A percentile compares a stretch with the other conserved stretches of the same genome.
These are phyloP conservation scores for Lepidium didymum DNA, from an alignment of 345 rosid species.

Conservation along the genomic window DNA sequence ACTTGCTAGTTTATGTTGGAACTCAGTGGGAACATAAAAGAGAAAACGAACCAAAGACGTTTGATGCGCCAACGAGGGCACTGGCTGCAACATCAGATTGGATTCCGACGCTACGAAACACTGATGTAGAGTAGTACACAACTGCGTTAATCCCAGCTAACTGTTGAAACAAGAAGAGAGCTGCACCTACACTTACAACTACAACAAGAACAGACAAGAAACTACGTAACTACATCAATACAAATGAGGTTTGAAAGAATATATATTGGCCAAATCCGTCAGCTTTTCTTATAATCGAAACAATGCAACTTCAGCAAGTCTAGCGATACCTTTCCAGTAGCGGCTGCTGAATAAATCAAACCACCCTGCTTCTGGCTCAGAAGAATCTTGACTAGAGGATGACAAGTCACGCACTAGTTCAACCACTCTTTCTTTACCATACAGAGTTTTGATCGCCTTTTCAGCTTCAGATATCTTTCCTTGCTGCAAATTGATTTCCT, in stretches of 20 bases:
- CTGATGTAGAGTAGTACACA: conserved; percentile 94
- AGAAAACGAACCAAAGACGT: conserved; percentile 63
- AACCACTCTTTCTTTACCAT: conserved; percentile 85
- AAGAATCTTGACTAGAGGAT: conserved; percentile 55
- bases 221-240: not conserved
- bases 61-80: conserved; percentile 97
- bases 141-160: conserved; percentile 98
- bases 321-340: conserved; percentile 73
- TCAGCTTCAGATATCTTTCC: conserved; percentile 77
- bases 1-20: not conserved
- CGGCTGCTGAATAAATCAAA: conserved; percentile 87
- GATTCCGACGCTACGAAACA: conserved; percentile 88
- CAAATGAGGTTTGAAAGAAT: not conserved
- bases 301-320: not conserved
- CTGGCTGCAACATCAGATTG: conserved; percentile 97
- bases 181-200: conserved; percentile 98
- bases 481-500: conserved; percentile 48
- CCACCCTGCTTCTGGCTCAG: conserved; percentile 98
- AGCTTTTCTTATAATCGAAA: not conserved
- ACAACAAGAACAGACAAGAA: conserved; percentile 29
- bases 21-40: not conserved
- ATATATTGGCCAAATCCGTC: not conserved
- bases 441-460: conserved; percentile 68
- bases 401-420: conserved; percentile 76
- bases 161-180: conserved; percentile 98